These are phyloP conservation scores for Leucocoprinus birnbaumii DNA, from an alignment of 768 basidiomycete genomes.

Conservation along the genomic window DNA sequence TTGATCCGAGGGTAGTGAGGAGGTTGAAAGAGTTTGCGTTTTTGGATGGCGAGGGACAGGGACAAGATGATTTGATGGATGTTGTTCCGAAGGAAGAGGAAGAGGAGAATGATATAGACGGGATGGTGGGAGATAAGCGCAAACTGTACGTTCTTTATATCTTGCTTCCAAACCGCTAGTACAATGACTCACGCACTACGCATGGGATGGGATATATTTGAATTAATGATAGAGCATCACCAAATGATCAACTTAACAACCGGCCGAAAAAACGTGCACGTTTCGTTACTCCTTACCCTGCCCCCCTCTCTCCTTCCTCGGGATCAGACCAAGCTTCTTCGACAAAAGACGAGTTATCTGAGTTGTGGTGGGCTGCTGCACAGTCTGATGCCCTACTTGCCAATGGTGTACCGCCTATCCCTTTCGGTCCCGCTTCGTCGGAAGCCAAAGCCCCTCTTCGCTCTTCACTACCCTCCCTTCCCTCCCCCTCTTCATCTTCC, in stretches of 20 bases:
- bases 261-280: slow-evolving; percentile 66
- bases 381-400: slow-evolving; percentile 58
- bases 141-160: slow-evolving; percentile 37
- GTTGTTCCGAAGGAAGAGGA: slow-evolving; percentile 18
- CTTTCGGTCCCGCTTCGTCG: slow-evolving; percentile 35
- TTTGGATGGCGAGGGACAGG: slow-evolving; percentile 30
- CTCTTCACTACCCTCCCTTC: neutral
- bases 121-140: slow-evolving; percentile 57
- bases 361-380: slow-evolving; percentile 76
- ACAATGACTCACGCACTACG: slow-evolving; percentile 2
- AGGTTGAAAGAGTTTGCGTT: slow-evolving; percentile 34
- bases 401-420: slow-evolving; percentile 62
- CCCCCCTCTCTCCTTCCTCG: slow-evolving; percentile 25
- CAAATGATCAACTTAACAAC: slow-evolving; percentile 27
- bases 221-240: neutral
- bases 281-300: slow-evolving; percentile 38
- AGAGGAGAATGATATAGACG: slow-evolving; percentile 25
- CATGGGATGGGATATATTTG: neutral
- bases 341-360: slow-evolving; percentile 39
- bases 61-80: slow-evolving; percentile 18
- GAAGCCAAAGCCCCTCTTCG: slow-evolving; percentile 13
- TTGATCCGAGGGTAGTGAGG: slow-evolving; percentile 20
- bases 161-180: neutral
- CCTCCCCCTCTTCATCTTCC: neutral
- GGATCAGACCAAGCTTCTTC: slow-evolving; percentile 24